phyloP scores from a whole-genome alignment of 2,329 filamentous ascomycete genomes.

The Stagonosporopsis rhizophila region DNA sequence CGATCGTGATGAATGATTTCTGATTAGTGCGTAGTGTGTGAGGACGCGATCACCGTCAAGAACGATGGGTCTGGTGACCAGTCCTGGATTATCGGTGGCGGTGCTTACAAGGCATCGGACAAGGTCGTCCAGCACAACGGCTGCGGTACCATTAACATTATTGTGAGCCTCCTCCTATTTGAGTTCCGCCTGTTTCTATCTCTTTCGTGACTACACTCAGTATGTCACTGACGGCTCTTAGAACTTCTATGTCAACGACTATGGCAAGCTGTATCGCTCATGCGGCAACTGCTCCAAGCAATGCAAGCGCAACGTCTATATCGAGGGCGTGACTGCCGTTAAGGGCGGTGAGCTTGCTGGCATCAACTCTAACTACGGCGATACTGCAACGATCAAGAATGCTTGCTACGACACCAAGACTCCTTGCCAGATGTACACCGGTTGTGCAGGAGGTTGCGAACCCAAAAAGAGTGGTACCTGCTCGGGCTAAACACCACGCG shows the following conservation, averaged over 20 bases:
- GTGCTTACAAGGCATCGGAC: slow-evolving; percentile 41
- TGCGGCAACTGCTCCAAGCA: slow-evolving; percentile 55
- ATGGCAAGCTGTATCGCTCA: slow-evolving; percentile 50
- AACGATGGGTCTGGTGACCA: slow-evolving; percentile 31
- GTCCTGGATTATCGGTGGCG: slow-evolving; percentile 48
- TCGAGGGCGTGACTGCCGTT: slow-evolving; percentile 50
- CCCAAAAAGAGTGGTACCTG: slow-evolving; percentile 21
- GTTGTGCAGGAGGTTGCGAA: slow-evolving; percentile 26
- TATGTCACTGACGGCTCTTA: neutral
- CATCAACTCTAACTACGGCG: slow-evolving; percentile 58
- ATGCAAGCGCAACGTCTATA: slow-evolving; percentile 51
- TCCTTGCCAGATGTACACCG: slow-evolving; percentile 29
- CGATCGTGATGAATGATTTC: neutral
- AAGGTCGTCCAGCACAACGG: slow-evolving; percentile 51
- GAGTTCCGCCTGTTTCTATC: neutral
- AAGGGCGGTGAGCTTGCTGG: slow-evolving; percentile 51
- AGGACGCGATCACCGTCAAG: slow-evolving; percentile 43
- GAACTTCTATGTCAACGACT: slow-evolving; percentile 37
- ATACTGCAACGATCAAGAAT: slow-evolving; percentile 49
- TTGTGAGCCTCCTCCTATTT: slow-evolving; percentile 3
- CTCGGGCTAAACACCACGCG: neutral
- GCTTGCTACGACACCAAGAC: slow-evolving; percentile 22
- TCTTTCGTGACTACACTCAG: neutral
- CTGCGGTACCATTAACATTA: slow-evolving; percentile 42
- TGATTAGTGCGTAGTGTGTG: slow-evolving; percentile 35